phyloP scores from a whole-genome alignment of 2,329 filamentous ascomycete genomes.

The Aureobasidium sp. region DNA sequence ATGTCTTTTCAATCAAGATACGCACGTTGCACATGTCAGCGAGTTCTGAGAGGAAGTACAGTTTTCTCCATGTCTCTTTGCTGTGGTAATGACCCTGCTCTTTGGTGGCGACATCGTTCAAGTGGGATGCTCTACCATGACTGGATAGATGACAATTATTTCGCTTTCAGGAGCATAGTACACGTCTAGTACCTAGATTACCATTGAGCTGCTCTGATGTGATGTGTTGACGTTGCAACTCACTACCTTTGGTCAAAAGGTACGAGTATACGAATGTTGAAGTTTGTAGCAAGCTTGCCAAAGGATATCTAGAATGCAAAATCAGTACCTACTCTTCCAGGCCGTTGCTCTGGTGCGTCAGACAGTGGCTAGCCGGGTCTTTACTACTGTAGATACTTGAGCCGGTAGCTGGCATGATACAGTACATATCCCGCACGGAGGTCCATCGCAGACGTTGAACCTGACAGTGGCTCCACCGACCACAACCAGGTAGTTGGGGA shows the following conservation, averaged over 20 bases:
- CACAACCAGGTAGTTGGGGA: conserved; percentile 1
- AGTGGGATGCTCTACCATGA: not conserved
- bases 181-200: too few species aligned
- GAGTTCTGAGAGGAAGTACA: not conserved
- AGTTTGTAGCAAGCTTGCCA: too few species aligned
- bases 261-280: too few species aligned
- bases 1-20: not conserved
- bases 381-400: too few species aligned
- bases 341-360: too few species aligned
- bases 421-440: not conserved
- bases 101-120: not conserved
- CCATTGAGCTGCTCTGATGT: too few species aligned
- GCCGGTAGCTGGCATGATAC: not conserved
- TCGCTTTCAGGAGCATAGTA: not conserved
- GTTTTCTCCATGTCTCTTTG: not conserved
- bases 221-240: too few species aligned
- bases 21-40: not conserved
- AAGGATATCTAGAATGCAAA: too few species aligned
- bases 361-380: too few species aligned
- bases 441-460: not conserved
- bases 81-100: not conserved
- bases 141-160: not conserved
- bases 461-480: not conserved
- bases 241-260: too few species aligned
- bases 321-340: too few species aligned